Evolutionary conservation across 345 rosid genomes (phyloP).

Genomic region (Syzygium grande): DNA sequence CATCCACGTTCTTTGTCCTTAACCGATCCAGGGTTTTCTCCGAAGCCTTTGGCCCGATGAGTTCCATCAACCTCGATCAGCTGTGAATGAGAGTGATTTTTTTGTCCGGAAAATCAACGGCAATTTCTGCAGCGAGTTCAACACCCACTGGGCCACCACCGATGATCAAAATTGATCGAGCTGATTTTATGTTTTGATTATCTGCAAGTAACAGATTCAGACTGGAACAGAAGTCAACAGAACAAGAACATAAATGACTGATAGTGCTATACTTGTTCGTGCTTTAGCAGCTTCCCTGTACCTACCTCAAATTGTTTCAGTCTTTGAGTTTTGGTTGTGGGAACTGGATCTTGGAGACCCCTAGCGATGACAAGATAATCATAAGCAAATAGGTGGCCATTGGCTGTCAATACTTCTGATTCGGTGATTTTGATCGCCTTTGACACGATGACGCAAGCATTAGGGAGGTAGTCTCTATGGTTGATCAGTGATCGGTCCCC

Average conservation of each 20-base stretch:
- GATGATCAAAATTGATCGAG: constrained; percentile 20
- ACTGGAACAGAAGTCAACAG: not conserved
- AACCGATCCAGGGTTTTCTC: constrained; percentile 45
- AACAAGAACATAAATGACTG: not conserved
- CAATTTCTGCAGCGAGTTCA: constrained; percentile 38
- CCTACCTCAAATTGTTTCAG: constrained; percentile 20
- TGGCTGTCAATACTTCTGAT: constrained; percentile 17
- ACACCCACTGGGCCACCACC: constrained; percentile 36
- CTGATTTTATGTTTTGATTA: constrained; percentile 21
- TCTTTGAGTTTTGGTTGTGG: constrained; percentile 21
- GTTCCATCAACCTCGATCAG: constrained; percentile 48
- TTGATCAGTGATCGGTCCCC: constrained; percentile 29
- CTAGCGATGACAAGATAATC: constrained; percentile 39
- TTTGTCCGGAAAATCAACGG: constrained; percentile 37
- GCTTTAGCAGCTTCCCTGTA: not conserved
- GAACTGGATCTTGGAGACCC: constrained; percentile 21
- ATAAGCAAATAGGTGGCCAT: constrained; percentile 7
- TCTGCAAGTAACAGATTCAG: constrained; percentile 4
- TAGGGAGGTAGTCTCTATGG: constrained; percentile 31
- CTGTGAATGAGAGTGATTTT: constrained; percentile 45
- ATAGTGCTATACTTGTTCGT: not conserved
- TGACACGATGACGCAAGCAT: constrained; percentile 19
- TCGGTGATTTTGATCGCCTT: constrained; percentile 18
- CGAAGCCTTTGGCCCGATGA: constrained; percentile 44
- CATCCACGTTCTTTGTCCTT: constrained; percentile 36